Evolutionary conservation across 148 eudicot genomes (phyloP).

Genomic region (Fagopyrum homotropicum): DNA sequence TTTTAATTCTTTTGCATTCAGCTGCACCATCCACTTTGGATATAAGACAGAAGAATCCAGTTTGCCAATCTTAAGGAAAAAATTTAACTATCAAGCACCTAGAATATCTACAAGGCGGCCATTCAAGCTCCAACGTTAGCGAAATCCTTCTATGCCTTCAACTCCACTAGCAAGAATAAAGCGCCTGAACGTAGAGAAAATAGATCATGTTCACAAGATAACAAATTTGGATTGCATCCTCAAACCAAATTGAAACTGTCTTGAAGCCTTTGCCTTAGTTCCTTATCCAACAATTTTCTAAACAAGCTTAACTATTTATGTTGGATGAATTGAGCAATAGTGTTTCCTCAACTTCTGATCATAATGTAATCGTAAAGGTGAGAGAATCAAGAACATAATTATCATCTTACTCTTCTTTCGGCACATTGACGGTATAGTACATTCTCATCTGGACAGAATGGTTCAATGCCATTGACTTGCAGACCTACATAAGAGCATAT

Average conservation of each 20-base stretch:
- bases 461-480: constrained; percentile 85
- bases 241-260: constrained; percentile 28
- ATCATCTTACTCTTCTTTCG: constrained; percentile 71
- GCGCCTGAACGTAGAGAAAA: constrained; percentile 39
- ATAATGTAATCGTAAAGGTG: not conserved
- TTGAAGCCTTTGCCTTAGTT: constrained; percentile 76
- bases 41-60: not conserved
- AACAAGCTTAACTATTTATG: not conserved
- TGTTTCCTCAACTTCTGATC: not conserved
- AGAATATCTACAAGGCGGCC: constrained; percentile 66
- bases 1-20: not conserved
- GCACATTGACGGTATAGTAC: constrained; percentile 69
- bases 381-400: not conserved
- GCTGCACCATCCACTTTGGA: not conserved
- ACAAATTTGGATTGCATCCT: not conserved
- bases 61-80: not conserved
- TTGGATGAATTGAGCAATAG: not conserved
- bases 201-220: too few relatives aligned
- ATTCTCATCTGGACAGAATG: constrained; percentile 96
- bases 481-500: constrained; percentile 39
- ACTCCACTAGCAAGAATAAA: constrained; percentile 88
- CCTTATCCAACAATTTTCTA: constrained; percentile 55
- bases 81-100: constrained; percentile 23
- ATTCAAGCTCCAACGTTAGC: constrained; percentile 94
- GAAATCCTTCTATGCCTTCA: constrained; percentile 86